phyloP scores from a whole-genome alignment of 352 stramenopile species.

The Phytophthora foliorum region DNA sequence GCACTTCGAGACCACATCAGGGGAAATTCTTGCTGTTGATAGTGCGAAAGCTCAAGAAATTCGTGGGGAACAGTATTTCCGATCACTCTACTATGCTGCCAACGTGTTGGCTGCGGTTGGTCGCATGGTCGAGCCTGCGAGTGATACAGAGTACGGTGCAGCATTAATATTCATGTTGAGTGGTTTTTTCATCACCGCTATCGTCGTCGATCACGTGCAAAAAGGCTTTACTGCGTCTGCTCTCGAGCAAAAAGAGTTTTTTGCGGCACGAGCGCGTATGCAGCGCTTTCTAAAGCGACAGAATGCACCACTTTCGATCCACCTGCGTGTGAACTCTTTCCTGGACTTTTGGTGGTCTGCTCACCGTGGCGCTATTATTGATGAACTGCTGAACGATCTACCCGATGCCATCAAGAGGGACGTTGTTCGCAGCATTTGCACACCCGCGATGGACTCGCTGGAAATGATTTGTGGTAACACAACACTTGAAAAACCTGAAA shows the following conservation, averaged over 20 bases:
- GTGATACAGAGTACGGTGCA: conserved; percentile 54
- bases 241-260: conserved; percentile 78
- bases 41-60: conserved; percentile 41
- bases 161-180: conserved; percentile 76
- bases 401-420: conserved; percentile 64
- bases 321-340: conserved; percentile 71
- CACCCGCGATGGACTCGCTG: conserved; percentile 55
- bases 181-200: conserved; percentile 70
- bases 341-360: conserved; percentile 78
- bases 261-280: conserved; percentile 60
- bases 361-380: conserved; percentile 70
- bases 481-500: not conserved
- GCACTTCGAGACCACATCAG: conserved; percentile 41
- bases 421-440: conserved; percentile 68
- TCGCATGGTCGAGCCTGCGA: conserved; percentile 56
- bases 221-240: conserved; percentile 73
- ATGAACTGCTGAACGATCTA: conserved; percentile 64
- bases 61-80: conserved; percentile 60
- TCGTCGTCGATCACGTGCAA: conserved; percentile 79
- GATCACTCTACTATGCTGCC: conserved; percentile 65
- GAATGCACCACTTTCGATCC: conserved; percentile 58
- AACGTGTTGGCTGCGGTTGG: conserved; percentile 61
- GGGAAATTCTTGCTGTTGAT: conserved; percentile 23
- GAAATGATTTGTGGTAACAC: conserved; percentile 38
- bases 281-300: conserved; percentile 75